Evolutionary conservation across 768 basidiomycete genomes (phyloP), one percentile per base, ranked within the genome.

Genomic region (Baorangia bicolor): DNA sequence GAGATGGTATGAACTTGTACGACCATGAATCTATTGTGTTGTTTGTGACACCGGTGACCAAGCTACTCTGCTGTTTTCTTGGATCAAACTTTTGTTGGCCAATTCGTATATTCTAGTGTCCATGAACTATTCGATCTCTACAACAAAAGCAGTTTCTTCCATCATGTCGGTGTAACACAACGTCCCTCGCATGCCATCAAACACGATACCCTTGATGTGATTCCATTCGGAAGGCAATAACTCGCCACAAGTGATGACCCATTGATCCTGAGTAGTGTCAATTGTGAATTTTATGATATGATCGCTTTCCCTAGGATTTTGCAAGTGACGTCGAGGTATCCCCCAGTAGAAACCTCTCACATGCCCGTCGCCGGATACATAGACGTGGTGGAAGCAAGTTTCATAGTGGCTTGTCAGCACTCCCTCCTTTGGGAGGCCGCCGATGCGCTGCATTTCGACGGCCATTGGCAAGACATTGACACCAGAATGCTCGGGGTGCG

Each of bases 261-360:
- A 53, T 7, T 16, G 40, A 23, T 49, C 51, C 23, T 45, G 58
- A 4, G 35, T 49, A 4, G 25, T 44, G n/a, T 58, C 56, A 12
- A 60, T 46, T 16, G 47, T 7, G 18, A 52, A 58, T n/a, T 53
- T 58, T 13, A 41, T 10, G 42, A 58, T 12, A 4, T 27, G 20
- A 21, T 47, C 23, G 5, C 16, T 25, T 3, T 5, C 18, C 16
- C 16, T 20, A 2, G 13, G 8, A 4, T 4, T n/a, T n/a, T n/a
- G n/a, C n/a, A n/a, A n/a, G n/a, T n/a, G n/a, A 0, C 23, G 5
- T 8, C 2, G 23, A 12, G n/a, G 12, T 16, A 11, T 23, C 13
- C 4, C 4, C 33, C 5, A 37, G 5, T 3, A 28, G 18, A 59
- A 31, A 2, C 57, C 51, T 27, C 56, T 49, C 5, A 49, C 30